A percentile compares a stretch with the other conserved stretches of the same genome.
Conservation (phyloP, 441 rosid genomes). For the Adansonia madagascariensis region DNA sequence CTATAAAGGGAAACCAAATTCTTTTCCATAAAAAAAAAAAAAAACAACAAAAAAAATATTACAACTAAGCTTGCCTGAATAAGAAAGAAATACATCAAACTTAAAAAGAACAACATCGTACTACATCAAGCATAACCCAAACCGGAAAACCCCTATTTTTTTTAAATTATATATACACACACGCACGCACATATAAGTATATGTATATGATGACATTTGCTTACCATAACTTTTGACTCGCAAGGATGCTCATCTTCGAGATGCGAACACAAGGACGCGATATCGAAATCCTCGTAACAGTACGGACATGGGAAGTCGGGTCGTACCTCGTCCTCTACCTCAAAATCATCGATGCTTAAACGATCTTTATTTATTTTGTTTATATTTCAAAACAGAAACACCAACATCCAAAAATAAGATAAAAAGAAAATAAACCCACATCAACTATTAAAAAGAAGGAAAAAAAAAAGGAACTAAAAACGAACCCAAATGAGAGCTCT, state of each 20-base stretch:
- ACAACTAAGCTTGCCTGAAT: too few relatives aligned
- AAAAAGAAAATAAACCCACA: conserved; percentile 3
- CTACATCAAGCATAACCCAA: too few relatives aligned
- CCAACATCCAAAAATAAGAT: neutral
- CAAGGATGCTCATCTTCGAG: conserved; percentile 65
- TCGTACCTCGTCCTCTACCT: conserved; percentile 60
- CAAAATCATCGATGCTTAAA: conserved; percentile 56
- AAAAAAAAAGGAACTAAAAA: neutral
- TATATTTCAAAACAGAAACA: neutral
- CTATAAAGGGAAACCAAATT: too few relatives aligned
- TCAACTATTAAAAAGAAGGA: neutral
- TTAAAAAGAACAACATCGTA: too few relatives aligned
- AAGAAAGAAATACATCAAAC: too few relatives aligned
- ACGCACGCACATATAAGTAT: too few relatives aligned
- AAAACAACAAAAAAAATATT: too few relatives aligned
- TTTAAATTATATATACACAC: too few relatives aligned
- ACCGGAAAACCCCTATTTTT: too few relatives aligned
- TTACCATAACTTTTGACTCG: conserved; percentile 59
- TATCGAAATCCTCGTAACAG: conserved; percentile 66
- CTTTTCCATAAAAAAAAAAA: too few relatives aligned
- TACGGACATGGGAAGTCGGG: conserved; percentile 65
- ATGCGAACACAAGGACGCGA: conserved; percentile 57
- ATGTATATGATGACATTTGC: conserved; percentile 5
- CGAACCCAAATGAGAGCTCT: conserved; percentile 49
- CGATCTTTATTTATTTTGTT: conserved; percentile 37